These are phyloP conservation scores for Venturia nashicola DNA, from an alignment of 2,329 filamentous ascomycete genomes.

Conservation along the genomic window DNA sequence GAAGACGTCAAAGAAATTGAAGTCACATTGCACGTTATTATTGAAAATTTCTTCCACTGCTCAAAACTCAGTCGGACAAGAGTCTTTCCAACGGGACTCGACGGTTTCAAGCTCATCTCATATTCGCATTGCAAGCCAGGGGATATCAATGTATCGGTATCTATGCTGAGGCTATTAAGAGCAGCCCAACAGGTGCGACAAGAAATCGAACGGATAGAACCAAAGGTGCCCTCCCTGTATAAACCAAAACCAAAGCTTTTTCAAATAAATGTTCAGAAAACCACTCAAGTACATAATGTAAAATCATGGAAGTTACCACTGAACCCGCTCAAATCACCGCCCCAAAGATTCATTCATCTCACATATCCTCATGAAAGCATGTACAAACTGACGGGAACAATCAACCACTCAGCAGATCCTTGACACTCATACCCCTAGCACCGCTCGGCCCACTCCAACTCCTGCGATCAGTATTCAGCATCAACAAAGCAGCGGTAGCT, in stretches of 20 bases:
- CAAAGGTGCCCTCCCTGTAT: neutral
- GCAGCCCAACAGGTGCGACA: neutral
- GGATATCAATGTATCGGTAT: no score
- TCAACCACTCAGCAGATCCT: slow-evolving; percentile 11
- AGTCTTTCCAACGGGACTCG: no score
- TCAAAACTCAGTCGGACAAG: no score
- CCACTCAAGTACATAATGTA: neutral
- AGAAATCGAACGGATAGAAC: neutral
- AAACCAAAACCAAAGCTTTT: neutral
- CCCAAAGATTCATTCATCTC: neutral
- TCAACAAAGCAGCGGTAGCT: slow-evolving; percentile 73
- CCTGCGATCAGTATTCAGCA: slow-evolving; percentile 72
- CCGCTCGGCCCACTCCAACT: slow-evolving; percentile 22
- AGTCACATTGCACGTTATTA: no score
- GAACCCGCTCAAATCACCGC: neutral
- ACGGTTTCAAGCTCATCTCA: no score
- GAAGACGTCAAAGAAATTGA: no score
- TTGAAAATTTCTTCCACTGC: no score
- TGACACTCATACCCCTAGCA: slow-evolving; percentile 11
- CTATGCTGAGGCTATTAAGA: no score
- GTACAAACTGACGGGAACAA: neutral
- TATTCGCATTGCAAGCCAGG: no score
- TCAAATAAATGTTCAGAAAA: neutral
- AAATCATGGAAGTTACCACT: no score
- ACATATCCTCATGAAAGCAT: neutral